Base-by-base conservation (phyloP, 768 basidiomycete genomes). In the Calocybe cyanea region DNA sequence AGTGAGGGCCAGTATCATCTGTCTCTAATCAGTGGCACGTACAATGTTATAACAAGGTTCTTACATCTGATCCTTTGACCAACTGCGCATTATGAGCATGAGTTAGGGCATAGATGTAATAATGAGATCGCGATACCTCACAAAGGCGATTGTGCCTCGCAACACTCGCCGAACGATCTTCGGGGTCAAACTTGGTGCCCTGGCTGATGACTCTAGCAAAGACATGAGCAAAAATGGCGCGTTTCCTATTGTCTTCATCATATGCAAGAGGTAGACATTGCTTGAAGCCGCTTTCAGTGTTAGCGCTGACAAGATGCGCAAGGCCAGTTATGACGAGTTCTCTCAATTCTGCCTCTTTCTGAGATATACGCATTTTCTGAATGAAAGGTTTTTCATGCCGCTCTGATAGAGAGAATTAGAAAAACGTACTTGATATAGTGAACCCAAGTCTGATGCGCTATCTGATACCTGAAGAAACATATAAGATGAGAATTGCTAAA, bases 271-370 rank as follows among this genome's bases (percentile, higher is more conserved):
- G 69, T 17, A 94, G 77, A 56, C 87, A 92, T 60, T 94, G 89
- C 61, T 92, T 92, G 59, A 94, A 81, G 4, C 90, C 92, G 54
- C 81, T 85, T 57, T 93, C 89, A 13, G 87, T 83, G 58, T 95
- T 95, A 10, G 90, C 79, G 25, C 76, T 78, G 45, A 95, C 83
- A 5, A 95, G 71, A 50, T 92, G 83, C 0, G 91, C 78, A 6
- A 95, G 75, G 1, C 87, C 89, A 4, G 80, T 76, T 48, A 94
- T 87, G 34, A 90, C 82, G 13, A 89, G 68, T 48, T 90, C 85
- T 11, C 85, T 79, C 32, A 90, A 65, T 46, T 85, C 83, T 0
- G 75, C 74, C 42, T 80, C 79, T 53, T 72, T 73, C 38, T 75
- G 74, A 5, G 74, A 72, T 5, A 61, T 47, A 10, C 68, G 67